Evolutionary conservation across 2,329 filamentous ascomycete species (phyloP), one percentile per base, ranked within the genome.

Genomic region (Tricladium varicosporioides): DNA sequence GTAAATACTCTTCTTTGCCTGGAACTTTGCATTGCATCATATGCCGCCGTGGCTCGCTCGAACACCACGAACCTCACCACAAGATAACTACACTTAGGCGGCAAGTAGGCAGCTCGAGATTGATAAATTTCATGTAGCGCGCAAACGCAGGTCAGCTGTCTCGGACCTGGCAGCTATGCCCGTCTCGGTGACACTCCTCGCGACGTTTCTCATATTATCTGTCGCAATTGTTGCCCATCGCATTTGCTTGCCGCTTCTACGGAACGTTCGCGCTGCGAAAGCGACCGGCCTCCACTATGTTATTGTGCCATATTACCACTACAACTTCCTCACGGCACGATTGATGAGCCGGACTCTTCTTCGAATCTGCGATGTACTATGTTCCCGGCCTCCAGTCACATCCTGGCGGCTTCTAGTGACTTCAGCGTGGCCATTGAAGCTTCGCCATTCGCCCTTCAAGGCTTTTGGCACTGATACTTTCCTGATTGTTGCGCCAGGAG

Each of bases 401-500:
- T 63, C 61, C 18, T 61, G 57, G 61, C 53, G 59, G 18, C 19
- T 43, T 32, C 36, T 61, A 7, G 51, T 50, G 14, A 53, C 55
- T 32, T 43, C 48, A 3, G 46, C 47, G 2, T 63, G 59, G 61
- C 60, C 59, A 9, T 49, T 61, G 18, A 57, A 59, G 40, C 48
- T 59, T 11, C 53, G 58, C 9, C 60, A 63, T 54, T 60, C 53
- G 16, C 56, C 60, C 2, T 63, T 63, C 44, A 52, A 53, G 19
- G 43, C 18, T 2, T 45, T 62, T 14, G 56, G 60, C 5, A 54
- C 55, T 5, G 85, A 90, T 63, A 77, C 80, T 13, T 86, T 89
- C 65, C 65, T 90, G 10, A 63, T 84, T n/a, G 85, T 85, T 9
- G 78, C 82, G 0, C 84, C 87, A 0, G 73, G 74, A 5, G 71